A percentile compares a stretch with the other conserved stretches of the same genome.
These are phyloP conservation scores for Phytopythium aichiense DNA, from an alignment of 352 stramenopile genomes.

Conservation along the genomic window DNA sequence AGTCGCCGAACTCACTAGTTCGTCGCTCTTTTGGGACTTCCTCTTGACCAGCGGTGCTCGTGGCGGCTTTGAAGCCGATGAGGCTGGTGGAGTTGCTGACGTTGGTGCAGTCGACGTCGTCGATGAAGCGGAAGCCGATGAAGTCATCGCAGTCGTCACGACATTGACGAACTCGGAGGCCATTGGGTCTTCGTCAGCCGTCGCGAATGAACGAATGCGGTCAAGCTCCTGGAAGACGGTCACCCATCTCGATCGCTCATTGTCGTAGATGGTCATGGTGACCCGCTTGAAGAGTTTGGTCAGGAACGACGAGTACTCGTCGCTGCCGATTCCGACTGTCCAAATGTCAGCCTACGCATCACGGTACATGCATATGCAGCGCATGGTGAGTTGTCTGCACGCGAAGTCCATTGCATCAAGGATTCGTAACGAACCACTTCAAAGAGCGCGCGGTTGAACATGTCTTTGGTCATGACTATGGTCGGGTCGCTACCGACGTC, in stretches of 20 bases:
- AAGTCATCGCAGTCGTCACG: neutral
- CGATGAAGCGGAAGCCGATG: neutral
- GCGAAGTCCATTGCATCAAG: neutral
- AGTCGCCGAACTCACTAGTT: neutral
- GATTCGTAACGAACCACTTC: slow-evolving; percentile 43
- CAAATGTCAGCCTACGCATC: slow-evolving; percentile 61
- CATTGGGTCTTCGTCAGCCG: neutral
- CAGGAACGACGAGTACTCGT: slow-evolving; percentile 66
- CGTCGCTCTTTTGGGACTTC: slow-evolving; percentile 8
- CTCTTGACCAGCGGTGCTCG: slow-evolving; percentile 12
- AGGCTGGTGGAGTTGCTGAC: neutral
- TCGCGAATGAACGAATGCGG: slow-evolving; percentile 54
- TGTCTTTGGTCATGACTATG: slow-evolving; percentile 39
- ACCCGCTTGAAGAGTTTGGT: slow-evolving; percentile 75
- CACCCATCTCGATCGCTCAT: slow-evolving; percentile 58
- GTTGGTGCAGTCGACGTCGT: too few species aligned
- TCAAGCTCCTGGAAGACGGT: slow-evolving; percentile 73
- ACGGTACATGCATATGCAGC: too few species aligned
- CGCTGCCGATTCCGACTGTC: slow-evolving; percentile 57
- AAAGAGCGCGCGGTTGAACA: slow-evolving; percentile 67
- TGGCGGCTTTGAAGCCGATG: slow-evolving; percentile 1
- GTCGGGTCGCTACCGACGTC: slow-evolving; percentile 39
- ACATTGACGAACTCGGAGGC: neutral
- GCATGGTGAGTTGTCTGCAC: neutral
- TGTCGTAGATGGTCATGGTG: slow-evolving; percentile 70